Evolutionary conservation across 2,329 filamentous ascomycete genomes (phyloP).

Genomic region (Tothia fuscella): DNA sequence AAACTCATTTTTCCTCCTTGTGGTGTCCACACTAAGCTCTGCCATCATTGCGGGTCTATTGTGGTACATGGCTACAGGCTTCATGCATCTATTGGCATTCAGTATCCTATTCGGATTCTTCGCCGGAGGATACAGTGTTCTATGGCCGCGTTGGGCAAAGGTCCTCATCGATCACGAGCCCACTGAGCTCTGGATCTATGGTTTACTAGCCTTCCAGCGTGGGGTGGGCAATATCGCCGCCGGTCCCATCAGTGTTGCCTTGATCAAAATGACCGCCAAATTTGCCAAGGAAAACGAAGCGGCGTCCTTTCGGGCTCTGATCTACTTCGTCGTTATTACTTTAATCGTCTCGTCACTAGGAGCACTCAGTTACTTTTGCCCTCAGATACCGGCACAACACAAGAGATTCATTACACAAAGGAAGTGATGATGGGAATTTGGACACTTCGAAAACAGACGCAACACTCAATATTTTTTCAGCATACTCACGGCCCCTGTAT

Average conservation of each 20-base stretch:
- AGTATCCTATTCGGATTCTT: constrained; percentile 9
- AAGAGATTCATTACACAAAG: no score
- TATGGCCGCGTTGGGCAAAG: constrained; percentile 1
- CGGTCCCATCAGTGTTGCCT: neutral
- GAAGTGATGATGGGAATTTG: no score
- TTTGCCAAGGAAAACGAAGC: no score
- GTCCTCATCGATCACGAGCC: neutral
- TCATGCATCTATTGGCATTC: constrained; percentile 5
- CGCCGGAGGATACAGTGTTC: constrained; percentile 7
- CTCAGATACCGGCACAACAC: no score
- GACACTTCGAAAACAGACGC: no score
- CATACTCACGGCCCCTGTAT: no score
- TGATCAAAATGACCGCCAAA: constrained; percentile 8
- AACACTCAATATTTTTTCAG: no score
- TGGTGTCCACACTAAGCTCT: constrained; percentile 6
- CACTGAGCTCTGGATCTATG: constrained; percentile 1
- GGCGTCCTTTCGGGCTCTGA: no score
- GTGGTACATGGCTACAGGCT: constrained; percentile 4
- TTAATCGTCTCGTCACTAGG: no score
- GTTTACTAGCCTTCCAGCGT: constrained; percentile 5
- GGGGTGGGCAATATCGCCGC: constrained; percentile 4
- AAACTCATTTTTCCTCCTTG: neutral
- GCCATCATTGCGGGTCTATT: constrained; percentile 1
- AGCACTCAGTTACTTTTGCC: no score
- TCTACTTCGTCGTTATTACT: no score